A percentile compares a stretch with the other conserved stretches of the same genome.
Evolutionary conservation across 495 filamentous ascomycete genomes (phyloP).

Genomic region (Talaromyces trachyspermus): DNA sequence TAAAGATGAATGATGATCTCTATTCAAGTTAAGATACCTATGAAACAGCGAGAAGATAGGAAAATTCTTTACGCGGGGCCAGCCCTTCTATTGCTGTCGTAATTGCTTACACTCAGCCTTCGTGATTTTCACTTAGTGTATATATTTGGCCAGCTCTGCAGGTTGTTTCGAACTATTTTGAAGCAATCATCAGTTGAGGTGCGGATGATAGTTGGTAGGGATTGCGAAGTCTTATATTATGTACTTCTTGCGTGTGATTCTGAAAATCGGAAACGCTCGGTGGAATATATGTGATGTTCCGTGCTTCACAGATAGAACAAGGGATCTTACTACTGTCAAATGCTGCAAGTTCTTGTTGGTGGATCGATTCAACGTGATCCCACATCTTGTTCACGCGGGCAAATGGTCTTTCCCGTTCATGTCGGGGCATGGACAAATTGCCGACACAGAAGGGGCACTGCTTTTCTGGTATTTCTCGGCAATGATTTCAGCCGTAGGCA

Average conservation of each 20-base stretch:
- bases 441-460: neutral
- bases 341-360: too few relatives aligned
- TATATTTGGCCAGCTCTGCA: too few relatives aligned
- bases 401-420: neutral
- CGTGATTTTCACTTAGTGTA: too few relatives aligned
- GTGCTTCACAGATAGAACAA: constrained; percentile 7
- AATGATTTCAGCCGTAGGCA: constrained; percentile 4
- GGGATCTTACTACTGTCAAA: neutral
- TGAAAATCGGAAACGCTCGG: constrained; percentile 8
- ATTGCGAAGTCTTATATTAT: constrained; percentile 1
- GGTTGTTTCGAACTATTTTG: too few relatives aligned
- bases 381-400: neutral
- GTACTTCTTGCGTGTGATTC: constrained; percentile 10
- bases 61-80: too few relatives aligned
- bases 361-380: too few relatives aligned
- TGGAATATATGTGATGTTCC: constrained; percentile 5
- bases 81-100: too few relatives aligned
- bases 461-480: neutral
- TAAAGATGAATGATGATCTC: too few relatives aligned
- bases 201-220: neutral
- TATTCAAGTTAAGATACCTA: too few relatives aligned
- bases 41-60: too few relatives aligned
- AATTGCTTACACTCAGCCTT: too few relatives aligned
- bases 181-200: too few relatives aligned
- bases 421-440: neutral